Conservation (phyloP, 2,329 filamentous ascomycete species). For the Penicillium italicum region DNA sequence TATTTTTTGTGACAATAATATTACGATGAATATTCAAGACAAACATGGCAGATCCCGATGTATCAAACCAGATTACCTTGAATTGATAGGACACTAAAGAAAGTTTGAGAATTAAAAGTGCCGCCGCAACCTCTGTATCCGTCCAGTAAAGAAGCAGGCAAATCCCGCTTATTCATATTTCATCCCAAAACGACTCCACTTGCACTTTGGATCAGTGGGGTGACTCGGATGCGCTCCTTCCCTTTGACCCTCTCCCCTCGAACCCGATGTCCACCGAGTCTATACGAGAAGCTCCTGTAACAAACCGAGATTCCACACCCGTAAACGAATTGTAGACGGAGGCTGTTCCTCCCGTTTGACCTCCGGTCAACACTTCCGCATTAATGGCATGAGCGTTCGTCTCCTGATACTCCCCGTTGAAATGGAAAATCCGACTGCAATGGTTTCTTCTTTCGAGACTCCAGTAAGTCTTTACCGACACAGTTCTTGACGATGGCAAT, state of each 20-base stretch:
- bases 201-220: constrained; percentile 17
- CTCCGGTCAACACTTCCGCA: constrained; percentile 8
- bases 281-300: constrained; percentile 12
- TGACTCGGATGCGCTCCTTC: constrained; percentile 23
- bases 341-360: not conserved
- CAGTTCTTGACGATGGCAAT: not conserved
- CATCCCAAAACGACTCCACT: not conserved
- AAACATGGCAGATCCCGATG: not conserved
- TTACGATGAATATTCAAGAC: not conserved
- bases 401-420: constrained; percentile 1
- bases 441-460: not conserved
- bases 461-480: not conserved
- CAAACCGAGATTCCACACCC: constrained; percentile 1
- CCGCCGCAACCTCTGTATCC: not conserved
- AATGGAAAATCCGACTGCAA: not conserved
- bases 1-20: not conserved
- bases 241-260: constrained; percentile 3
- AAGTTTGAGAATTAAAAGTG: constrained; percentile 2
- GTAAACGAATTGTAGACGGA: constrained; percentile 12
- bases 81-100: not conserved
- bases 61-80: not conserved
- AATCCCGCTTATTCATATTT: constrained; percentile 13
- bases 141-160: constrained; percentile 10
- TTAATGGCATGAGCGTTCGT: constrained; percentile 2
- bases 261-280: constrained; percentile 16